Conservation (phyloP, 2,329 filamentous ascomycete genomes). For the Microthyrium microscopicum region DNA sequence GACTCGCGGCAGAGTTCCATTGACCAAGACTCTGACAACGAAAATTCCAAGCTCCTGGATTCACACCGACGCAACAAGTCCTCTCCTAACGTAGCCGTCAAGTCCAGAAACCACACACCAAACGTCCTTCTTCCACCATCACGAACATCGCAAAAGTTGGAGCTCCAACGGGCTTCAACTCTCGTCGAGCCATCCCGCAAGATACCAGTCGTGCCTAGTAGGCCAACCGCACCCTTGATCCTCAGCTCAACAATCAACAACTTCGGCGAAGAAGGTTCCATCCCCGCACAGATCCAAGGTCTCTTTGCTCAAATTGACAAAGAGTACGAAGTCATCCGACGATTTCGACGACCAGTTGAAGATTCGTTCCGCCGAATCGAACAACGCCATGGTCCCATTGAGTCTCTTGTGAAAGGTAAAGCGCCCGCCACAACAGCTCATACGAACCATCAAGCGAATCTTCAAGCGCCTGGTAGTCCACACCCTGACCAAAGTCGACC, state of each 20-base stretch:
- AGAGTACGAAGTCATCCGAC: conserved; percentile 57
- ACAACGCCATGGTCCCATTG: conserved; percentile 29
- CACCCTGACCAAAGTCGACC: not conserved
- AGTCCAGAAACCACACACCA: conserved; percentile 23
- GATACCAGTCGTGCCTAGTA: conserved; percentile 22
- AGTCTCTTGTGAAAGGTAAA: not conserved
- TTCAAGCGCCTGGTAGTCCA: conserved; percentile 1
- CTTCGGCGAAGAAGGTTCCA: conserved; percentile 13
- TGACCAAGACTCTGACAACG: not conserved
- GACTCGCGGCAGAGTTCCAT: not conserved
- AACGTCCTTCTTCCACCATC: conserved; percentile 29
- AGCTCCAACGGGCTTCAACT: conserved; percentile 57
- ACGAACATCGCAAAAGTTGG: conserved; percentile 59
- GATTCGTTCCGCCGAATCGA: conserved; percentile 41
- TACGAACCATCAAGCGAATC: not conserved
- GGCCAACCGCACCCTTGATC: conserved; percentile 19
- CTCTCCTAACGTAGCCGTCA: conserved; percentile 19
- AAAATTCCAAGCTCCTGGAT: conserved; percentile 12
- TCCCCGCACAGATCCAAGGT: conserved; percentile 34
- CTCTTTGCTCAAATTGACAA: conserved; percentile 51
- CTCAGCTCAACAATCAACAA: conserved; percentile 12
- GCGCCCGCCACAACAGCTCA: not conserved
- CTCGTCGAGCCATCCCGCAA: conserved; percentile 47
- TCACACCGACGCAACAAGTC: conserved; percentile 21
- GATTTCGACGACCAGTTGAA: conserved; percentile 54